phyloP scores from a whole-genome alignment of 1,284 basidiomycete species.

The Cutaneotrichosporon cutaneum region DNA sequence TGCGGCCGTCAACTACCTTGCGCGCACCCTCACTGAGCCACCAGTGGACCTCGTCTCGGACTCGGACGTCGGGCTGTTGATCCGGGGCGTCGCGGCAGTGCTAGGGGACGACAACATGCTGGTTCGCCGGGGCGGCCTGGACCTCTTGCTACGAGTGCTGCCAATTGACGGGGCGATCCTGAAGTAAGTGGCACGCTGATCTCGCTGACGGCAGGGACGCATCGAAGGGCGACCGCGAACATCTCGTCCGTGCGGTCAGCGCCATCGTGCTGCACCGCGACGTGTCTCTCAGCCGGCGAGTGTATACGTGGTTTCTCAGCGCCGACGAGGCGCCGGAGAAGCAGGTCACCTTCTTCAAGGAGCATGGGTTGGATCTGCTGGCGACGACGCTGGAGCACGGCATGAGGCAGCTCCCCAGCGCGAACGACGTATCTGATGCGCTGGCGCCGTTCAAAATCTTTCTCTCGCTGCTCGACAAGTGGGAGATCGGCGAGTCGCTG shows the following conservation, averaged over 20 bases:
- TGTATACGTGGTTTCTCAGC: conserved; percentile 92
- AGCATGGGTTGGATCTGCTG: conserved; percentile 68
- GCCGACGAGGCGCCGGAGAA: conserved; percentile 69
- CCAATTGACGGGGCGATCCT: conserved; percentile 70
- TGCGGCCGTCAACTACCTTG: conserved; percentile 82
- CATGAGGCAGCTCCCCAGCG: conserved; percentile 62
- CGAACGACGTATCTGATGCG: conserved; percentile 68
- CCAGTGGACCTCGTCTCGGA: conserved; percentile 50
- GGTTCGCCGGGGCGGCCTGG: conserved; percentile 76
- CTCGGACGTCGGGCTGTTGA: conserved; percentile 84
- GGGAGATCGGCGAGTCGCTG: conserved; percentile 84
- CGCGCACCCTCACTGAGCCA: conserved; percentile 66
- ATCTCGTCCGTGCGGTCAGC: conserved; percentile 74
- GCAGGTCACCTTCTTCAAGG: conserved; percentile 69
- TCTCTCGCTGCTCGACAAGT: conserved; percentile 91
- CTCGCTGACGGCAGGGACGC: conserved; percentile 46
- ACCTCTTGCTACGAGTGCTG: conserved; percentile 73
- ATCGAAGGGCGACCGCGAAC: conserved; percentile 63
- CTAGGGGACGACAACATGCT: conserved; percentile 87
- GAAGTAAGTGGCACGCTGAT: conserved; percentile 50
- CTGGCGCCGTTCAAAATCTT: conserved; percentile 89
- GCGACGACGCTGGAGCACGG: conserved; percentile 70
- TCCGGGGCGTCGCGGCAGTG: conserved; percentile 82
- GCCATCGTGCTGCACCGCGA: conserved; percentile 87
- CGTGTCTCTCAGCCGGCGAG: conserved; percentile 83